Evolutionary conservation across 2,329 filamentous ascomycete genomes (phyloP).

Genomic region (Blastomyces gilchristii): DNA sequence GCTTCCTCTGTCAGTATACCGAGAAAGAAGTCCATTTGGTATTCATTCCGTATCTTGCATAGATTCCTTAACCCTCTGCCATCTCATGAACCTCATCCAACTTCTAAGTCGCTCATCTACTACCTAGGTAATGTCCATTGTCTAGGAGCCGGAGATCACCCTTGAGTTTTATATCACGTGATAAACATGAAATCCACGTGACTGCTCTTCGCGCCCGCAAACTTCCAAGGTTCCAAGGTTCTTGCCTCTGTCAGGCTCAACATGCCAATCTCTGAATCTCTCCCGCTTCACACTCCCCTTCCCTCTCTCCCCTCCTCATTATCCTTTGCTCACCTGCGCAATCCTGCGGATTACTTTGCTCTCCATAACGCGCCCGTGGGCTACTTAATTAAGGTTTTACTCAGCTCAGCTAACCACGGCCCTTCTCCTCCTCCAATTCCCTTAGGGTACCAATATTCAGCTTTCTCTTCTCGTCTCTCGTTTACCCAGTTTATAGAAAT

Average conservation of each 20-base stretch:
- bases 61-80: too few relatives aligned
- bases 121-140: too few relatives aligned
- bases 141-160: too few relatives aligned
- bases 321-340: not conserved
- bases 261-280: not conserved
- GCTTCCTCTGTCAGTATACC: too few relatives aligned
- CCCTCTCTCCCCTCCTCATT: not conserved
- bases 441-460: not conserved
- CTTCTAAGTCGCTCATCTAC: too few relatives aligned
- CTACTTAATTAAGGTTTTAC: not conserved
- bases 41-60: too few relatives aligned
- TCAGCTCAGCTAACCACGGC: not conserved
- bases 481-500: not conserved
- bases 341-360: not conserved
- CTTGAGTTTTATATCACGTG: too few relatives aligned
- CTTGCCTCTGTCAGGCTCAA: not conserved
- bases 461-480: not conserved
- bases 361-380: not conserved
- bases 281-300: not conserved
- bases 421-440: not conserved
- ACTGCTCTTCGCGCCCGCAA: too few relatives aligned
- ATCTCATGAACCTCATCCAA: too few relatives aligned
- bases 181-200: too few relatives aligned
- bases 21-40: too few relatives aligned
- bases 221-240: too few relatives aligned